A percentile compares a stretch with the other conserved stretches of the same genome.
Evolutionary conservation across 495 filamentous ascomycete genomes (phyloP).

Genomic region (Penicillium canescens): DNA sequence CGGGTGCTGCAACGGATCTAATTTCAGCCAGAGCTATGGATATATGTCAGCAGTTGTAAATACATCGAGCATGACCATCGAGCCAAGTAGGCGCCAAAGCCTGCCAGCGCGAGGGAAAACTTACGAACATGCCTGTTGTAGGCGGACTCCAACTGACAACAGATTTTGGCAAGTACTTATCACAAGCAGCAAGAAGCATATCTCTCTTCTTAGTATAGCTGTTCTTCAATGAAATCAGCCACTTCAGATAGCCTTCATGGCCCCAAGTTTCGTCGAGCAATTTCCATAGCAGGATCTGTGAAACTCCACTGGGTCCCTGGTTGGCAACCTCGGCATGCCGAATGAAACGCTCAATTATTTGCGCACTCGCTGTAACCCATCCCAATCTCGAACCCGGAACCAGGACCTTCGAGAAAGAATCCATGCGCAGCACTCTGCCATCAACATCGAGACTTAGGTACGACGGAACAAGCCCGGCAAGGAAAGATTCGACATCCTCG

Average conservation of each 20-base stretch:
- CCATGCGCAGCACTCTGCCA: conserved; percentile 57
- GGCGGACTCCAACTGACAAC: neutral
- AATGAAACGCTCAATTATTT: conserved; percentile 25
- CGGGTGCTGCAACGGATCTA: neutral
- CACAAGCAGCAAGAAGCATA: neutral
- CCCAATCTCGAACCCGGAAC: conserved; percentile 29
- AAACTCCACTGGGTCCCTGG: conserved; percentile 23
- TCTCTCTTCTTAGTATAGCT: neutral
- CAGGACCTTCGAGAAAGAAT: conserved; percentile 32
- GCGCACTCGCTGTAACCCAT: conserved; percentile 28
- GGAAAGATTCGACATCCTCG: conserved; percentile 49
- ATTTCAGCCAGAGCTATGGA: neutral
- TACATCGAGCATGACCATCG: neutral
- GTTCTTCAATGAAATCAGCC: conserved; percentile 12
- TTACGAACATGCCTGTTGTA: conserved; percentile 3
- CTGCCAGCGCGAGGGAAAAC: neutral
- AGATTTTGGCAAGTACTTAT: neutral
- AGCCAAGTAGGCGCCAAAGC: too few species aligned
- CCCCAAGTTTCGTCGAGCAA: conserved; percentile 28
- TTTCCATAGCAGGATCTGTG: conserved; percentile 28
- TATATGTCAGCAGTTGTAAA: neutral
- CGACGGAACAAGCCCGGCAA: conserved; percentile 21
- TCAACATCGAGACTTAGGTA: conserved; percentile 49
- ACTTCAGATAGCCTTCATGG: conserved; percentile 22
- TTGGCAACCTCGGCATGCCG: conserved; percentile 16